A percentile compares a stretch with the other conserved stretches of the same genome.
Evolutionary conservation across 257 asterid species (phyloP).

Genomic region (Salvia miltiorrhiza): DNA sequence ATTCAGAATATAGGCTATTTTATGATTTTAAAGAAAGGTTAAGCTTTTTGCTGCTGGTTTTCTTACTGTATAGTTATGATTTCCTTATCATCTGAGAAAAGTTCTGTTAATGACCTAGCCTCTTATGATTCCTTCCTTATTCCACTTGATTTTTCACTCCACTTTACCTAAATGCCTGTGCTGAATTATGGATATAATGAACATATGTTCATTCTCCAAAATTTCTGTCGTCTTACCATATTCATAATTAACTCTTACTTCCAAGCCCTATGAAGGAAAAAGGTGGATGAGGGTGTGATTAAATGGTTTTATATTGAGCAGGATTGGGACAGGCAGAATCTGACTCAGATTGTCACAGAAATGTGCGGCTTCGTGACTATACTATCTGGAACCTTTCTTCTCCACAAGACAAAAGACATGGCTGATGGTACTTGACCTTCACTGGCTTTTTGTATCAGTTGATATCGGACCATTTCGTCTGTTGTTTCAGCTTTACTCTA

Average conservation of each 20-base stretch:
- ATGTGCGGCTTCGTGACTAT: constrained; percentile 96
- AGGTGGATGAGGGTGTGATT: not conserved
- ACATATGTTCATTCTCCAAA: not conserved
- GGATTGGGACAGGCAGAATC: constrained; percentile 98
- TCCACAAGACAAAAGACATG: constrained; percentile 99
- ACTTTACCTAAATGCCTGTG: not conserved
- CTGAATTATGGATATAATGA: not conserved
- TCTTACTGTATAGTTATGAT: not conserved
- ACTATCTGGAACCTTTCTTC: constrained; percentile 95
- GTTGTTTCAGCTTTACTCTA: not conserved
- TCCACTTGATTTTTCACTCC: not conserved
- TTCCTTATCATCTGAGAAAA: not conserved
- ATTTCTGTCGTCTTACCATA: not conserved
- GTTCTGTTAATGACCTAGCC: not conserved
- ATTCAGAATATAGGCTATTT: not conserved
- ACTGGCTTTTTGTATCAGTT: not conserved
- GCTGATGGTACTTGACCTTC: constrained; percentile 49
- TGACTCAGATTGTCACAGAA: constrained; percentile 90
- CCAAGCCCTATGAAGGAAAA: not conserved
- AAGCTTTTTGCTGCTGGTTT: not conserved
- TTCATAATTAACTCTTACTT: not conserved
- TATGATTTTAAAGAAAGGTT: not conserved
- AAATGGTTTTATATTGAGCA: constrained; percentile 22
- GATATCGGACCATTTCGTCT: not conserved
- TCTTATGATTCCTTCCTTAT: not conserved